Base-by-base conservation (phyloP, 768 basidiomycete species). In the Candolleomyces eurysporus region DNA sequence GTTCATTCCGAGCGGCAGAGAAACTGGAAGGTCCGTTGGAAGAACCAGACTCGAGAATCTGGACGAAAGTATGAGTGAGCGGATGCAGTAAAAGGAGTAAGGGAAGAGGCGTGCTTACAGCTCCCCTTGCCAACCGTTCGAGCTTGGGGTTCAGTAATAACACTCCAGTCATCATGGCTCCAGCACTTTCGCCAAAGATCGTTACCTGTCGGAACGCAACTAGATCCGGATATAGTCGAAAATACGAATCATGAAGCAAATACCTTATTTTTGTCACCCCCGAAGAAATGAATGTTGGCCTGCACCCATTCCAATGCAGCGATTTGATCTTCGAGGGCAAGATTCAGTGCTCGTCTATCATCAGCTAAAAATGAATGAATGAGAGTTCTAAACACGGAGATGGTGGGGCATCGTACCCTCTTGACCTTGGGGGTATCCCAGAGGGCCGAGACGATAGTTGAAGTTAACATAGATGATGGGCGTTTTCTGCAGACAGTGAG, bases 261-360 rank as follows among this genome's bases (percentile, higher is more conserved):
- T 19, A 70, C 73, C 66, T 73, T 73, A 21, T 43, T 53, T 52
- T 75, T 76, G 62, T 82, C 84, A 14, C 87, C 87, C 10, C 89
- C 88, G 63, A 89, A 90, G 0, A 70, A 69, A 17, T 64, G 74
- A 48, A 89, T 87, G 64, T 90, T 83, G 26, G 77, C 70, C 64
- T 88, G 84, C 0, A 89, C 79, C 88, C 82, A 85, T 63, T 76
- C 64, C 11, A 84, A 67, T 1, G 81, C 83, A 32, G 74, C 61
- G 16, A 76, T 64, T 64, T 81, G 76, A 62, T 85, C 83, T 36
- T 72, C 74, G 19, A 84, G 70, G 1, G 76, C 83, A 31, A 84
- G 72, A 64, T 83, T 83, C 8, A 81, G 71, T 1, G 76, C 75
- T 9, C 71, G 72, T 5, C 71, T 69, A 14, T 69, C 62, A 5